A percentile compares a stretch with the other conserved stretches of the same genome.
Evolutionary conservation across 163 green algal genomes (phyloP).

Genomic region (Coccomyxa subellipsoidea): DNA sequence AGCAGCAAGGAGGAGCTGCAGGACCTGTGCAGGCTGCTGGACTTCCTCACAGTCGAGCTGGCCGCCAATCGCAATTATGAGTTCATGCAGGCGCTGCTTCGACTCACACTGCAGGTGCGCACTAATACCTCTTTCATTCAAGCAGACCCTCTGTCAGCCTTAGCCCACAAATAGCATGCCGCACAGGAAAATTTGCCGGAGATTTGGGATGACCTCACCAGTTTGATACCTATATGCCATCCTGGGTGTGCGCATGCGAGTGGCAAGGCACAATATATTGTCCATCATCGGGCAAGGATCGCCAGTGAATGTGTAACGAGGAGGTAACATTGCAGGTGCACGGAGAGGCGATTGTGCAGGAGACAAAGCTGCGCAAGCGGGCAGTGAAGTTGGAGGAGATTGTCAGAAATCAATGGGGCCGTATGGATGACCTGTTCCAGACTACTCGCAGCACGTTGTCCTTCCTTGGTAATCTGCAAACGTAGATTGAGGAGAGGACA

Average conservation of each 20-base stretch:
- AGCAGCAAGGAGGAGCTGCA: conserved; percentile 21
- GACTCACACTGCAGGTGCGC: conserved; percentile 56
- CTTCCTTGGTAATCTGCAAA: conserved; percentile 71
- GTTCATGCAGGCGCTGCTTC: conserved; percentile 50
- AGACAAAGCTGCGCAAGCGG: conserved; percentile 32
- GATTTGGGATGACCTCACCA: too few species aligned
- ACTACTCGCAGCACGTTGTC: conserved; percentile 68
- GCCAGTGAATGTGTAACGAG: background rate
- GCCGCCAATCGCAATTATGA: conserved; percentile 63
- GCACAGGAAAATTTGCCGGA: too few species aligned
- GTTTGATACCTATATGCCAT: too few species aligned
- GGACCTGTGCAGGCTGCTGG: conserved; percentile 54
- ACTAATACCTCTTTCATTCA: background rate
- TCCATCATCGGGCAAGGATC: background rate
- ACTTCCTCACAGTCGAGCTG: conserved; percentile 48
- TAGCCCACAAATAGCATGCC: too few species aligned
- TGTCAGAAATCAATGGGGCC: conserved; percentile 55
- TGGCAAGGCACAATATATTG: too few species aligned
- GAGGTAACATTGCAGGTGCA: conserved; percentile 29
- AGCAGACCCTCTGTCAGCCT: background rate
- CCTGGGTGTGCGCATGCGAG: too few species aligned
- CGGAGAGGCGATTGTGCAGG: conserved; percentile 51
- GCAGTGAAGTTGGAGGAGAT: conserved; percentile 31
- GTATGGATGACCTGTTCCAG: conserved; percentile 67
- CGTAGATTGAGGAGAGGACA: conserved; percentile 22